These are phyloP conservation scores for Penicillium brevicompactum DNA, from an alignment of 2,329 filamentous ascomycete species.

Conservation along the genomic window DNA sequence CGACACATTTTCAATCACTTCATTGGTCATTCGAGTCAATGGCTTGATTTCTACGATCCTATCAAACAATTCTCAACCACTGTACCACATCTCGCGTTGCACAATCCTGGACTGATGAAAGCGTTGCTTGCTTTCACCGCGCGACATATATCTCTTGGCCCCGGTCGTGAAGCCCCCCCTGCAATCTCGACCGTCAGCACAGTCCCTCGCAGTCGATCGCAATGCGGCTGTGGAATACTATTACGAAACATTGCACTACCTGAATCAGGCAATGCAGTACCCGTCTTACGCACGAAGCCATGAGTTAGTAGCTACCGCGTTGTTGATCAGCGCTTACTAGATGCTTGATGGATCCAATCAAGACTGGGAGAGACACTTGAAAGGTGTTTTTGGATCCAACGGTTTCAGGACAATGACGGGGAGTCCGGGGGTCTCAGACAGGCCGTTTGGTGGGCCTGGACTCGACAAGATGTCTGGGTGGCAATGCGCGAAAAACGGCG, in stretches of 20 bases:
- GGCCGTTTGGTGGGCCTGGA: constrained; percentile 67
- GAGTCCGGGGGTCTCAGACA: constrained; percentile 56
- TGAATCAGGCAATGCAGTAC: constrained; percentile 60
- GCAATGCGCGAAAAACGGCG: constrained; percentile 60
- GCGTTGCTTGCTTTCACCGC: constrained; percentile 6
- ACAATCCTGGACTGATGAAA: constrained; percentile 1
- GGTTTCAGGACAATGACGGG: constrained; percentile 62
- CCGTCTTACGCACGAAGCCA: constrained; percentile 55
- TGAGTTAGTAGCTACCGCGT: constrained; percentile 60
- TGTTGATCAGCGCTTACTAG: constrained; percentile 65
- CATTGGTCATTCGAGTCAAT: constrained; percentile 15
- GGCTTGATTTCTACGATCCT: constrained; percentile 19
- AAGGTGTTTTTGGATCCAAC: constrained; percentile 66
- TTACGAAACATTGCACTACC: constrained; percentile 63
- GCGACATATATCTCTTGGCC: constrained; percentile 10
- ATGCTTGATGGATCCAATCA: constrained; percentile 57
- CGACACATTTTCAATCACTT: constrained; percentile 14
- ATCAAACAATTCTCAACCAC: constrained; percentile 12
- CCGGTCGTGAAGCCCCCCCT: not conserved
- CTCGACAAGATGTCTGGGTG: constrained; percentile 66
- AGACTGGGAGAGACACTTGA: constrained; percentile 63
- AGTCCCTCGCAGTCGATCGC: not conserved
- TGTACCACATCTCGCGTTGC: constrained; percentile 13
- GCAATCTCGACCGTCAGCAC: constrained; percentile 18
- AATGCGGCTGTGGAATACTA: constrained; percentile 53